phyloP scores from a whole-genome alignment of 768 basidiomycete species.

The Leccinum fibrillosum region DNA sequence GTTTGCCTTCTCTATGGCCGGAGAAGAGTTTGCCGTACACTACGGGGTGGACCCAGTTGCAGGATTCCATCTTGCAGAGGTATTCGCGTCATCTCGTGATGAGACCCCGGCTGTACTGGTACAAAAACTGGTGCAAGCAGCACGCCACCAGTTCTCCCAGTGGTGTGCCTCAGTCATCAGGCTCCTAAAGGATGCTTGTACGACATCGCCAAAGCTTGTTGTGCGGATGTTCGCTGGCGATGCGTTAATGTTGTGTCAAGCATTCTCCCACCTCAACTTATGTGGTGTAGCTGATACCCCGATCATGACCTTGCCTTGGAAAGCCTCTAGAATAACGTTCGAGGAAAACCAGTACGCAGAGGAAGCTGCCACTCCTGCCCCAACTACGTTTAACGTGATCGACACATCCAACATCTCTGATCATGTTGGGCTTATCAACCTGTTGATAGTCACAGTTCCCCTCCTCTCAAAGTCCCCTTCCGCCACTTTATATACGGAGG shows the following conservation, averaged over 20 bases:
- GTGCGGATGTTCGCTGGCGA: constrained; percentile 32
- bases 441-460: constrained; percentile 21
- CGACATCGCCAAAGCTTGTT: constrained; percentile 9
- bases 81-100: constrained; percentile 8
- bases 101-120: constrained; percentile 8
- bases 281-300: constrained; percentile 13
- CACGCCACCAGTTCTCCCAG: constrained; percentile 21
- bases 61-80: constrained; percentile 33
- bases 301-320: constrained; percentile 25
- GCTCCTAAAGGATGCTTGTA: constrained; percentile 1
- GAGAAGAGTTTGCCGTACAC: constrained; percentile 25
- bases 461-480: constrained; percentile 23
- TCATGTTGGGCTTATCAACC: constrained; percentile 29
- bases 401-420: constrained; percentile 33
- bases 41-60: constrained; percentile 29
- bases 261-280: constrained; percentile 14
- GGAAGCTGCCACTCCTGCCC: constrained; percentile 16
- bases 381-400: constrained; percentile 31
- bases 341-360: constrained; percentile 21
- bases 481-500: constrained; percentile 30
- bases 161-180: constrained; percentile 27
- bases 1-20: constrained; percentile 24
- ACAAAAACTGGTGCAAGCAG: constrained; percentile 18
- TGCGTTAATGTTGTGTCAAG: constrained; percentile 27
- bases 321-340: constrained; percentile 18